Base-by-base conservation (phyloP, 139 green algal genomes). In the Chlamydomonas urium region DNA sequence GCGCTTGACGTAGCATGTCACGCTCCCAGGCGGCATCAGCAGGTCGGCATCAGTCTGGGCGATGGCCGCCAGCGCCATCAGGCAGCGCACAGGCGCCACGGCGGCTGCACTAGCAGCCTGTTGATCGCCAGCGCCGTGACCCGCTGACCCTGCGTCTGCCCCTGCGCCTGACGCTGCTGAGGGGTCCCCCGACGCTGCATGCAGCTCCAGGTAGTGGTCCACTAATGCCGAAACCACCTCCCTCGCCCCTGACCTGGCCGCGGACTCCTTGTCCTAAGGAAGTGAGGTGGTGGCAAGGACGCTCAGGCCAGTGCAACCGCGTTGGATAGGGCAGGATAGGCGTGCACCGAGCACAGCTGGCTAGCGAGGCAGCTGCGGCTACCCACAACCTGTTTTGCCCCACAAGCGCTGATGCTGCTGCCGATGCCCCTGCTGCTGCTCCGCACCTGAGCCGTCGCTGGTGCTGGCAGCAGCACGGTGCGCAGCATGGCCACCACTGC, bases 61-160 rank as follows among this genome's bases (percentile, higher is more conserved):
- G 29, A 96, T 75, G 3, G 87, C 91, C 74, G 96, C 90, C 65
- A 96, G 81, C n/a, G 86, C 83, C 76, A 92, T 87, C 73, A 93
- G 74, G n/a, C n/a, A n/a, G n/a, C n/a, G n/a, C n/a, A n/a, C n/a
- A n/a, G n/a, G n/a, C n/a, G n/a, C n/a, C n/a, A n/a, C n/a, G n/a
- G n/a, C n/a, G n/a, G n/a, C n/a, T n/a, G n/a, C n/a, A n/a, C n/a
- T n/a, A n/a, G n/a, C n/a, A n/a, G n/a, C n/a, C n/a, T n/a, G n/a
- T n/a, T n/a, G n/a, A n/a, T n/a, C n/a, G n/a, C n/a, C n/a, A n/a
- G n/a, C n/a, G n/a, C n/a, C n/a, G n/a, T n/a, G n/a, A n/a, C n/a
- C n/a, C n/a, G n/a, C n/a, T n/a, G n/a, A n/a, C n/a, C n/a, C n/a
- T n/a, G n/a, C n/a, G n/a, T n/a, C n/a, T n/a, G n/a, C n/a, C n/a